phyloP scores from a whole-genome alignment of 306 rosid species.

The Betula pendula region DNA sequence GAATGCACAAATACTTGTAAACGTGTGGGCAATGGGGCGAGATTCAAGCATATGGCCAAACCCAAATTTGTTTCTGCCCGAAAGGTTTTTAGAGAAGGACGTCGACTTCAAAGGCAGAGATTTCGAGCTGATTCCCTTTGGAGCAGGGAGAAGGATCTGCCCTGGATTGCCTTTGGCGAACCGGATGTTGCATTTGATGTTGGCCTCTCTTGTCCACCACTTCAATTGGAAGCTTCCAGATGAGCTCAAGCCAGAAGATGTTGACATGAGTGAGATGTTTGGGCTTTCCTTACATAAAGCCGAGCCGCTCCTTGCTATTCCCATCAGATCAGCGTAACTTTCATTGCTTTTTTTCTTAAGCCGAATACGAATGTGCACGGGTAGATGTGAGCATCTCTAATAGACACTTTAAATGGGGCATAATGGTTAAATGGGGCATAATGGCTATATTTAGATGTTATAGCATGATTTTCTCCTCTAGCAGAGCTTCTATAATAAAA shows the following conservation, averaged over 20 bases:
- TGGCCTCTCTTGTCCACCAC: slow-evolving; percentile 21
- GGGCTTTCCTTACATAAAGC: slow-evolving; percentile 1
- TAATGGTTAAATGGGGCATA: no score
- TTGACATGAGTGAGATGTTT: slow-evolving; percentile 4
- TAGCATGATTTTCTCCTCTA: no score
- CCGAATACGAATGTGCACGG: no score
- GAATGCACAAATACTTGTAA: slow-evolving; percentile 9
- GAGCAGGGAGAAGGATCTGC: slow-evolving; percentile 30
- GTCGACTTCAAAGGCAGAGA: slow-evolving; percentile 14
- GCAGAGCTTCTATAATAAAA: no score
- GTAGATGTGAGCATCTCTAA: no score
- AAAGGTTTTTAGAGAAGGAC: slow-evolving; percentile 16
- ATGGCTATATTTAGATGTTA: no score
- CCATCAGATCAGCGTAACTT: not conserved
- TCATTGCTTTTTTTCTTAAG: no score
- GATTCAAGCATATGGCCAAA: slow-evolving; percentile 16
- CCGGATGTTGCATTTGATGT: not conserved
- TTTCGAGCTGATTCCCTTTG: slow-evolving; percentile 30
- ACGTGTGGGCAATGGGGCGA: slow-evolving; percentile 24
- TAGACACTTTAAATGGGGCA: no score
- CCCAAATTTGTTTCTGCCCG: slow-evolving; percentile 25
- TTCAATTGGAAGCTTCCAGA: slow-evolving; percentile 23
- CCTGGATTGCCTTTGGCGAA: slow-evolving; percentile 24
- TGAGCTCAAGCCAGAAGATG: not conserved
- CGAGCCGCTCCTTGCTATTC: not conserved